Evolutionary conservation across 495 filamentous ascomycete species (phyloP), one percentile per base, ranked within the genome.

Genomic region (Antarctomyces pellizariae): DNA sequence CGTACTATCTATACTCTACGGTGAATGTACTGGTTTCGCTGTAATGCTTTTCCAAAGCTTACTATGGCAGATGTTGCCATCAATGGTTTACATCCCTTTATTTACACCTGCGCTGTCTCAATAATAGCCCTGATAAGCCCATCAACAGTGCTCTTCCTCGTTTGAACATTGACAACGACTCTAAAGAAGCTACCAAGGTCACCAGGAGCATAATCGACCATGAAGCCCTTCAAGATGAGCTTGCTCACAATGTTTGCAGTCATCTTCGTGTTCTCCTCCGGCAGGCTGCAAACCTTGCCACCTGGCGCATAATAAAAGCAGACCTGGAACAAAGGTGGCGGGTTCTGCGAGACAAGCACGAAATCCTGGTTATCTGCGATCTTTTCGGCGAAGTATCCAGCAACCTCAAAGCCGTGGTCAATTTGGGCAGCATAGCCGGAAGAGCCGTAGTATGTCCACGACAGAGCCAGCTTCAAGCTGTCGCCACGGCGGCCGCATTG

Each of bases 161-260:
- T 91, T 48, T 64, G 57, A 20, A 62, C 57, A 55, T 82, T 89
- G 0, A 91, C 75, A 24, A 95, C 84, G 9, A 76, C 82, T 25
- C 84, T 57, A 48, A 95, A 80, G 41, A 93, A 83, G 44, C 63
- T 70, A 4, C 84, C 84, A 39, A 57, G 62, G 34, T 66, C 58
- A 13, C 71, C 75, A 0, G 78, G 78, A 29, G 83, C 76, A 52
- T 77, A 93, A 53, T 95, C 84, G 15, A 92, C 59, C 83, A 93
- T 91, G 47, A 82, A 93, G 2, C 84, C 86, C 47, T 62, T 62
- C 12, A 31, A 34, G 12, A 91, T 56, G 34, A 93, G 54, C 29
- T 49, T 53, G 36, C 52, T 49, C 7, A 66, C 74, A 31, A 89
- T 67, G 29, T 45, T 43, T 47, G 62, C 59, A 12, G 83, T 92